Conservation (phyloP, 2,329 filamentous ascomycete genomes). For the Colletotrichum eleusines region DNA sequence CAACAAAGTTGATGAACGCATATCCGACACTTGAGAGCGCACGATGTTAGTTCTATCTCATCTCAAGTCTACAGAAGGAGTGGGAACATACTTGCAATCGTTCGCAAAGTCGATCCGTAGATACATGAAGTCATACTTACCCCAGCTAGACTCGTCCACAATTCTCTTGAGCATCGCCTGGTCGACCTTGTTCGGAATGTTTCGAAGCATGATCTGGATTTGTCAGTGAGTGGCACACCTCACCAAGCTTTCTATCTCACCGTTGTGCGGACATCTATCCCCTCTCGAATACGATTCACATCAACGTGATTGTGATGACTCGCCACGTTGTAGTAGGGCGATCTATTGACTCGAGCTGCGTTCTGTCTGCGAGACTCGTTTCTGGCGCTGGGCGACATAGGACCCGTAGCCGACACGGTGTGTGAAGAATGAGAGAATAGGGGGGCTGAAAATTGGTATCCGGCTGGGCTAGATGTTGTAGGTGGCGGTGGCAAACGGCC, state of each 20-base stretch:
- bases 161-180: constrained; percentile 82
- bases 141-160: constrained; percentile 81
- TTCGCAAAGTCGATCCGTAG: constrained; percentile 89
- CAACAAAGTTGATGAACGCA: constrained; percentile 94
- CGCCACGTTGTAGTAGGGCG: constrained; percentile 60
- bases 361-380: constrained; percentile 62
- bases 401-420: not conserved
- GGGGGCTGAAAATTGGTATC: constrained; percentile 43
- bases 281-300: constrained; percentile 69
- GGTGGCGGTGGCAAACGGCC: constrained; percentile 17
- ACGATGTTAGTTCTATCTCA: not conserved
- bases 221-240: constrained; percentile 3
- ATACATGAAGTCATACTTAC: constrained; percentile 95
- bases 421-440: constrained; percentile 42
- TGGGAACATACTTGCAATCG: constrained; percentile 79
- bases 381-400: constrained; percentile 48
- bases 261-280: constrained; percentile 80
- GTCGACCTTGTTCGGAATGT: constrained; percentile 92
- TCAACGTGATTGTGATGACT: constrained; percentile 74
- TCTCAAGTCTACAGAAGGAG: not conserved
- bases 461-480: not conserved
- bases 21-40: constrained; percentile 81
- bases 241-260: constrained; percentile 57
- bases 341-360: constrained; percentile 59
- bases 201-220: constrained; percentile 89